phyloP scores from a whole-genome alignment of 106 monocot genomes.

The Dendrobium chrysotoxum region DNA sequence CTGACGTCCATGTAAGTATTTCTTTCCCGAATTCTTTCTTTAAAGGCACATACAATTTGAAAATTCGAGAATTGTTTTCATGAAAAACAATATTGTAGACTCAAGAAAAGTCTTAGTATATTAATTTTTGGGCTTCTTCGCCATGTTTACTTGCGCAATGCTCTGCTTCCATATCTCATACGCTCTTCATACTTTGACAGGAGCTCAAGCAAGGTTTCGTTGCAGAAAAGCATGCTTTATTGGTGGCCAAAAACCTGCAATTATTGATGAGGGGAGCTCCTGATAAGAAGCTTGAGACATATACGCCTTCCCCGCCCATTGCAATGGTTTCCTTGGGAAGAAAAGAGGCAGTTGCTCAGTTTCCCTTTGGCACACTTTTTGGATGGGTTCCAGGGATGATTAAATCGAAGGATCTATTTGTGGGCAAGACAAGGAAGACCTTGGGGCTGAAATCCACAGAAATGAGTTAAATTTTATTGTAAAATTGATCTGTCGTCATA shows the following conservation, averaged over 20 bases:
- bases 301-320: constrained; percentile 12
- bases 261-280: constrained; percentile 27
- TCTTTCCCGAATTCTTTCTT: not conserved
- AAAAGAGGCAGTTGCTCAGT: constrained; percentile 41
- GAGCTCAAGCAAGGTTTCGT: constrained; percentile 49
- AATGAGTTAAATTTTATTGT: too few relatives aligned
- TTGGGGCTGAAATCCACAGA: constrained; percentile 17
- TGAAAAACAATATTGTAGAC: too few relatives aligned
- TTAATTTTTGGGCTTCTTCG: not conserved
- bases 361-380: constrained; percentile 26
- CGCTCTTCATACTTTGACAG: constrained; percentile 9
- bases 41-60: not conserved
- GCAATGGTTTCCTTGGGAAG: constrained; percentile 33
- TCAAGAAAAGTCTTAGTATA: too few relatives aligned
- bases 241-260: constrained; percentile 46
- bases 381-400: constrained; percentile 31
- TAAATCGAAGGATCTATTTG: constrained; percentile 42
- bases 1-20: constrained; percentile 28
- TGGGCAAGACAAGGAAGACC: constrained; percentile 29
- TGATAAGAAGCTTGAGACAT: constrained; percentile 21
- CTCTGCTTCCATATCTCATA: too few relatives aligned
- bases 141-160: not conserved
- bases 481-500: too few relatives aligned
- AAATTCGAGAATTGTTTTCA: too few relatives aligned
- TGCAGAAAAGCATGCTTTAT: constrained; percentile 41